Conservation (phyloP, 176 grass and related monocot species). For the Zoysia pacifica region DNA sequence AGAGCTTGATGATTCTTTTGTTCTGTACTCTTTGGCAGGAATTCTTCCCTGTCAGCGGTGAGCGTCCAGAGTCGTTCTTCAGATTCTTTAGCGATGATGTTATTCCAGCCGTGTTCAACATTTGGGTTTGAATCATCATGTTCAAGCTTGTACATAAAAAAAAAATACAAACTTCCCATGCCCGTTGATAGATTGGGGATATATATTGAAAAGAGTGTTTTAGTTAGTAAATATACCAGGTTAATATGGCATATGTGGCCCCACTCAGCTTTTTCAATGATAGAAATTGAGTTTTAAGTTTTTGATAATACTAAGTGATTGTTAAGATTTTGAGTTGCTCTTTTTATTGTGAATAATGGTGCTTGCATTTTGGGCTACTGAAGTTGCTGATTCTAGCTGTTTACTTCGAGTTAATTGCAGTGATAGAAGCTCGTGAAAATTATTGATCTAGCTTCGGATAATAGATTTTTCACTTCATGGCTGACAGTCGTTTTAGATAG, state of each 20-base stretch:
- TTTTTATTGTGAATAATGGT: too few relatives aligned
- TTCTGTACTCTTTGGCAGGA: constrained; percentile 34
- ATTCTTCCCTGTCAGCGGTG: constrained; percentile 54
- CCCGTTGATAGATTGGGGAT: too few relatives aligned
- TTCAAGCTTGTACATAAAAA: not conserved
- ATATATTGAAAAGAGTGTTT: too few relatives aligned
- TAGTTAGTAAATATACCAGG: too few relatives aligned
- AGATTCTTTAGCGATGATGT: constrained; percentile 70
- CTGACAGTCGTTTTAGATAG: not conserved
- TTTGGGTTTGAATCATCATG: not conserved
- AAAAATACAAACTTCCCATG: too few relatives aligned
- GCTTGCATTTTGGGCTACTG: constrained; percentile 2
- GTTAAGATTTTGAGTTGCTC: not conserved
- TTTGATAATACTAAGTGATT: not conserved
- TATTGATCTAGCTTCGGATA: constrained; percentile 10
- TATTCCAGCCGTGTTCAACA: constrained; percentile 71
- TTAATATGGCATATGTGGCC: too few relatives aligned
- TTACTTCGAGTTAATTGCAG: constrained; percentile 27
- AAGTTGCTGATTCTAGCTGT: constrained; percentile 17
- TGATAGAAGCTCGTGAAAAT: constrained; percentile 11
- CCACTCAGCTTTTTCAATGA: not conserved
- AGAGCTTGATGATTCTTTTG: not conserved
- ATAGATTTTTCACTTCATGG: constrained; percentile 9
- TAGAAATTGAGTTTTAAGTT: constrained; percentile 25
- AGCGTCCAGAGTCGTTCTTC: constrained; percentile 51